Evolutionary conservation across 148 eudicot species (phyloP).

Genomic region (Heliosperma pusillum): DNA sequence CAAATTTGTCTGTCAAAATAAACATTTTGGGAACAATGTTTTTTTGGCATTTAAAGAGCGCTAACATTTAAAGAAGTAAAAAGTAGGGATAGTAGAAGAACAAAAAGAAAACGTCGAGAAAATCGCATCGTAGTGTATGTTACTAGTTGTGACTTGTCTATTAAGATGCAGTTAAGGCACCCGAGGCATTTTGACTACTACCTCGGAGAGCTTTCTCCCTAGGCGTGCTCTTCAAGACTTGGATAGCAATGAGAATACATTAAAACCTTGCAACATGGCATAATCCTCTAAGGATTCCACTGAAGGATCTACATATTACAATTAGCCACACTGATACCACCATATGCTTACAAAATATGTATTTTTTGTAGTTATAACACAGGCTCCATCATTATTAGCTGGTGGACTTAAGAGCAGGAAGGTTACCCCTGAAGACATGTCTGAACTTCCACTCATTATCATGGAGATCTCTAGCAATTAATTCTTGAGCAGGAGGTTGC

Average conservation of each 20-base stretch:
- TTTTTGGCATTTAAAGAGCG: no score
- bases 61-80: no score
- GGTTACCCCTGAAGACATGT: conserved; percentile 63
- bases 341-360: neutral
- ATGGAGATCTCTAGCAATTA: conserved; percentile 67
- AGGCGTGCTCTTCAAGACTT: no score
- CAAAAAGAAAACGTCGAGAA: no score
- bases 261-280: neutral
- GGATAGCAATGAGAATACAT: neutral
- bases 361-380: neutral
- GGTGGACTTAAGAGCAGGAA: conserved; percentile 3
- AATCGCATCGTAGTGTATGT: no score
- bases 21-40: no score
- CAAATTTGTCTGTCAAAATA: no score
- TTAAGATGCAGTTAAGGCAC: no score
- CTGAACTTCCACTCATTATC: conserved; percentile 74
- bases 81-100: no score
- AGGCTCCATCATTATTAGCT: neutral
- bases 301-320: conserved; percentile 1
- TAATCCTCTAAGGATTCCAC: neutral
- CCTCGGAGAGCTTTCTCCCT: no score
- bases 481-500: conserved; percentile 71
- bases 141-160: no score
- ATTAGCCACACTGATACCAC: neutral
- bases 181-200: no score